Conservation (phyloP, 192 early-diverging fungal species). For the Pilaira anomala region DNA sequence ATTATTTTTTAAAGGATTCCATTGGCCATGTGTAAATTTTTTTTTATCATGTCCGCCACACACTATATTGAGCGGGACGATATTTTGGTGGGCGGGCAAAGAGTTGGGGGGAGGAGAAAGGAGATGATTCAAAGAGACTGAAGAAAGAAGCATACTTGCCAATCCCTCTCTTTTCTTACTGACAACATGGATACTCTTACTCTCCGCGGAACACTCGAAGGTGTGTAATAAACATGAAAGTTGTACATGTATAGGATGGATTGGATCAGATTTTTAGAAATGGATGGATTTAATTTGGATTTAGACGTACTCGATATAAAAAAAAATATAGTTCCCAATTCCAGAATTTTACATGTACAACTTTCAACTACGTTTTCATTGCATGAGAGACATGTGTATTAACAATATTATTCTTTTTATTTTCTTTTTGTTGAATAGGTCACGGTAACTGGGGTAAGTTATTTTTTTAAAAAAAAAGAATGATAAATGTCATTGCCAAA, state of each 20-base stretch:
- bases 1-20: no score
- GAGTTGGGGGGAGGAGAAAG: constrained; percentile 26
- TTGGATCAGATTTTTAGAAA: no score
- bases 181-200: constrained; percentile 34
- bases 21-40: no score
- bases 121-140: constrained; percentile 27
- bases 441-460: constrained; percentile 40
- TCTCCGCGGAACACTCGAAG: constrained; percentile 38
- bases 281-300: constrained; percentile 2
- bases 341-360: no score
- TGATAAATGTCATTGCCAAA: not conserved
- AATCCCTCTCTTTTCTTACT: constrained; percentile 21
- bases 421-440: constrained; percentile 17
- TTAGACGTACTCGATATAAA: not conserved
- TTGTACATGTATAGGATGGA: constrained; percentile 3
- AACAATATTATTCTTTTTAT: not conserved
- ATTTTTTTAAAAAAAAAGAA: no score
- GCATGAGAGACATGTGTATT: not conserved
- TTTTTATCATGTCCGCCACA: no score
- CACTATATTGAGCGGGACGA: no score
- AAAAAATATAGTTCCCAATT: no score
- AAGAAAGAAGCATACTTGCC: not conserved
- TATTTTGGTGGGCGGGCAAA: not conserved
- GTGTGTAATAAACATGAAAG: constrained; percentile 15
- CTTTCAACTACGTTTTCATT: no score